Evolutionary conservation across 129 eudicot species (phyloP).

Genomic region (Apium graveolens): DNA sequence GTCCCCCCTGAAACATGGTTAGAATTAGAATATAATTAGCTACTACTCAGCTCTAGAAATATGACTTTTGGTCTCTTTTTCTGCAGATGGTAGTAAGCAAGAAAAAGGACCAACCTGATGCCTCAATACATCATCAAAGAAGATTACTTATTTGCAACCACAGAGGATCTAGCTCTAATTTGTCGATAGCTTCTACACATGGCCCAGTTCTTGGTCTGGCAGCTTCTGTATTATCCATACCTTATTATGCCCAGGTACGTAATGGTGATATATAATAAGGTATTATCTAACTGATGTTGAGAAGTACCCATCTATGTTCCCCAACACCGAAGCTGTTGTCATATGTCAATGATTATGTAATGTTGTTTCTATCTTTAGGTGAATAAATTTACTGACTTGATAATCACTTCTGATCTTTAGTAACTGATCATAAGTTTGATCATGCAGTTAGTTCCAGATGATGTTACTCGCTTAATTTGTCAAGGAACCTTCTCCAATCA

Average conservation of each 20-base stretch:
- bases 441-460: slow-evolving; percentile 7
- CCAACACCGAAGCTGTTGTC: neutral
- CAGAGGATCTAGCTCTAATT: slow-evolving; percentile 44
- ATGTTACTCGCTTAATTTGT: slow-evolving; percentile 65
- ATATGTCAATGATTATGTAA: neutral
- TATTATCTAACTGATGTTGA: no score
- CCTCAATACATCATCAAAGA: neutral
- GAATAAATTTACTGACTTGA: neutral
- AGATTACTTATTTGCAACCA: slow-evolving; percentile 12
- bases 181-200: slow-evolving; percentile 58
- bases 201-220: slow-evolving; percentile 83
- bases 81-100: neutral
- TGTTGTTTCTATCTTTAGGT: neutral
- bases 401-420: neutral
- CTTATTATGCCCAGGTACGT: slow-evolving; percentile 87
- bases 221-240: slow-evolving; percentile 86
- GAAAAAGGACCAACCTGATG: neutral
- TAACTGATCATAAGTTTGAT: neutral
- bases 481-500: slow-evolving; percentile 75
- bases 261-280: neutral
- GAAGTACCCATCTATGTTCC: neutral
- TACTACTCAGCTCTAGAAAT: neutral
- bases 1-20: no score
- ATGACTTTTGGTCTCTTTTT: neutral
- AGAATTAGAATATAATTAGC: no score